These are phyloP conservation scores for Scedosporium dehoogii DNA, from an alignment of 2,329 filamentous ascomycete genomes.

Conservation along the genomic window DNA sequence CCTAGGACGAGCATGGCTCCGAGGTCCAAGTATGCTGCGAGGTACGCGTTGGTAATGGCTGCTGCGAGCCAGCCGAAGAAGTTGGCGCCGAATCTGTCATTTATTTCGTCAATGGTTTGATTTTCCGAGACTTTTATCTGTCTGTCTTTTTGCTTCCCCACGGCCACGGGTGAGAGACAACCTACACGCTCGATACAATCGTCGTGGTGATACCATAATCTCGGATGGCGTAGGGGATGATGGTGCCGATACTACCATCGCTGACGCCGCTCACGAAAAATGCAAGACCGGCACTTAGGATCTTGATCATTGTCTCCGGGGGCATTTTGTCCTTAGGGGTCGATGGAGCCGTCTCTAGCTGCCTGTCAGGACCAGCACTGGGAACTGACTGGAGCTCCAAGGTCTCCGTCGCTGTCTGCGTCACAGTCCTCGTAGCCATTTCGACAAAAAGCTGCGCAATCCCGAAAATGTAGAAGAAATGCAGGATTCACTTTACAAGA, in stretches of 20 bases:
- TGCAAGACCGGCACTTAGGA: slow-evolving; percentile 46
- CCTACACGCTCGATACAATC: slow-evolving; percentile 39
- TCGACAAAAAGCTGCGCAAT: background rate
- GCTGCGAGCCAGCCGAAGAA: slow-evolving; percentile 52
- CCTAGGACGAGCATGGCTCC: slow-evolving; percentile 48
- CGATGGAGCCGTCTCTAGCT: background rate
- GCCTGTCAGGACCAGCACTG: background rate
- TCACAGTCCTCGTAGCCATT: slow-evolving; percentile 1
- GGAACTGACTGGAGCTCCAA: background rate
- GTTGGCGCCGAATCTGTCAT: slow-evolving; percentile 39
- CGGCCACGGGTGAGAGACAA: background rate
- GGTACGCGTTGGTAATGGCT: slow-evolving; percentile 44
- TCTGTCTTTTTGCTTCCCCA: background rate
- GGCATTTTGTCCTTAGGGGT: slow-evolving; percentile 9
- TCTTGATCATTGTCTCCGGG: slow-evolving; percentile 28
- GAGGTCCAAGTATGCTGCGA: slow-evolving; percentile 40
- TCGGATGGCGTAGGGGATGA: slow-evolving; percentile 53
- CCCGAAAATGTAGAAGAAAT: background rate
- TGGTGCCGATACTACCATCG: slow-evolving; percentile 52
- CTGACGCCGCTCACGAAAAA: slow-evolving; percentile 59
- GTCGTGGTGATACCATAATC: slow-evolving; percentile 44
- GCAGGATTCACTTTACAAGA: background rate
- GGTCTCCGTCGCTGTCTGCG: background rate
- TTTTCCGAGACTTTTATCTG: background rate
- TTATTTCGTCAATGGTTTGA: background rate